Base-by-base conservation (phyloP, 2,329 filamentous ascomycete species). In the Penicillium sp. region DNA sequence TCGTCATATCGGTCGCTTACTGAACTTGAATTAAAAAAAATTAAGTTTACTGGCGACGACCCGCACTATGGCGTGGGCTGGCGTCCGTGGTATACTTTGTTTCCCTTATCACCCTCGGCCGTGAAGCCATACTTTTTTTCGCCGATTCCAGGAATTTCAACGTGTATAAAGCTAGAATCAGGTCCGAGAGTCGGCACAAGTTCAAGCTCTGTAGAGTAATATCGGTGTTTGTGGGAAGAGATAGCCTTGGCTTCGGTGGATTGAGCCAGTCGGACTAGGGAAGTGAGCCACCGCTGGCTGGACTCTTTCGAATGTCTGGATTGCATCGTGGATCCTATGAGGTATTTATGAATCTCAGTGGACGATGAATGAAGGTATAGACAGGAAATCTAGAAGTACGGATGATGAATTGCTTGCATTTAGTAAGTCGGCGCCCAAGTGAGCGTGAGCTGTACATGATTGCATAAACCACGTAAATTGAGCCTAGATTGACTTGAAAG, bases 41-140 rank as follows among this genome's bases (percentile, higher is more conserved):
- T 51, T 51, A 25, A 35, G 48, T 51, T 51, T 22, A 35, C n/a
- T 14, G 48, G 48, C n/a, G 10, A 35, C 30, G n/a, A 51, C 48
- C 30, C 48, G 48, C 16, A 30, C 48, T 30, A 51, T 33, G 48
- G 48, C 28, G 30, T 25, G 45, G 45, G 25, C 26, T 48, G 45
- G 43, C 43, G 11, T 35, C 10, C 8, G 25, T 51, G 16, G 19
- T 35, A 51, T 51, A 51, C 45, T 48, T 48, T 1, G 26, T 22
- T 25, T 35, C 14, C 28, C 30, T 8, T 22, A 30, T 51, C 30
- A 30, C 10, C 13, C 30, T 33, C 2, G 10, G n/a, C 10, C n/a
- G 28, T n/a, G 8, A n/a, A 35, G 35, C 33, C 30, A n/a, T n/a
- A 6, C 6, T 10, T 51, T 22, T 22, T 51, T 51, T 28, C 48